Conservation (phyloP, 495 filamentous ascomycete species). For the Trichodelitschia bisporula region DNA sequence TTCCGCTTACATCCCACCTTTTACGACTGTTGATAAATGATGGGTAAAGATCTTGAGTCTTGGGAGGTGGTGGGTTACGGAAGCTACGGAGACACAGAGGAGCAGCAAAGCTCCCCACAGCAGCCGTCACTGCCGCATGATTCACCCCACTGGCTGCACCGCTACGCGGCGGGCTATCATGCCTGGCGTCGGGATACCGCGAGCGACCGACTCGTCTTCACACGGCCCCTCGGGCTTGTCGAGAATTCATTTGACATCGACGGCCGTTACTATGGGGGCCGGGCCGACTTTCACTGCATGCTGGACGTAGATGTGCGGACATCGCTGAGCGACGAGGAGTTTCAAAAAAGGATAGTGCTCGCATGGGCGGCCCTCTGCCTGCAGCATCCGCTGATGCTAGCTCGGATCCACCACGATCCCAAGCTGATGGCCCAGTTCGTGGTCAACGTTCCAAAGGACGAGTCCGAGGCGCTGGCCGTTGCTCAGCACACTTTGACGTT, state of each 20-base stretch:
- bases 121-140: too few species aligned
- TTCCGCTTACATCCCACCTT: too few species aligned
- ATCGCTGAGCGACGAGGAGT: conserved; percentile 4
- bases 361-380: conserved; percentile 13
- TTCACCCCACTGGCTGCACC: conserved; percentile 5
- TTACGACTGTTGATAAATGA: too few species aligned
- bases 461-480: conserved; percentile 5
- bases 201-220: conserved; percentile 3
- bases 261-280: conserved; percentile 7
- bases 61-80: too few species aligned
- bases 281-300: conserved; percentile 8
- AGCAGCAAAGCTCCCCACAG: too few species aligned
- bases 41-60: too few species aligned
- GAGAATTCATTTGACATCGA: conserved; percentile 9
- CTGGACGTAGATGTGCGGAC: conserved; percentile 7
- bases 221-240: conserved; percentile 7
- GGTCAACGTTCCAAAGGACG: conserved; percentile 5
- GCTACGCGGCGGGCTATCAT: conserved; percentile 9
- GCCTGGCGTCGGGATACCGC: conserved; percentile 3
- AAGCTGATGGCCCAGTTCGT: conserved; percentile 4
- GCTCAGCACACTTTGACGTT: conserved; percentile 11
- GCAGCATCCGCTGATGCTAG: conserved; percentile 13
- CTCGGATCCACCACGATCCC: conserved; percentile 5
- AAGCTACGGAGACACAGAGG: too few species aligned
- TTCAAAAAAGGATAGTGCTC: conserved; percentile 10